Base-by-base conservation (phyloP, 2,329 filamentous ascomycete species). In the Xylaria sp. region DNA sequence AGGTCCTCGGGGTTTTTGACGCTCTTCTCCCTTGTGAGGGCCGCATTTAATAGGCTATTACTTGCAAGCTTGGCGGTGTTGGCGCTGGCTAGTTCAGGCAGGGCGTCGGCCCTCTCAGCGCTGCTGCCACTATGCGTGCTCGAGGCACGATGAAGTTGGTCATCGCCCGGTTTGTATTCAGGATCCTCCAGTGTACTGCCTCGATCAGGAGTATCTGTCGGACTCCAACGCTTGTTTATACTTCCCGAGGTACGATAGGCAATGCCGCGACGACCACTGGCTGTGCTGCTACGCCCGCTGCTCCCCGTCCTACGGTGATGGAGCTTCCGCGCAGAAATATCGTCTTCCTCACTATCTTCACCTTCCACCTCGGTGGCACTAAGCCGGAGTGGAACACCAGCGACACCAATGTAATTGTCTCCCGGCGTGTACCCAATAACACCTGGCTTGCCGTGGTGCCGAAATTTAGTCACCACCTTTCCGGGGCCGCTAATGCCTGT, bases 291-390 rank as follows among this genome's bases (percentile, higher is more conserved):
- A 71, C 91, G 86, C 23, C 91, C 91, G 74, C 91, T 94, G 78
- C 91, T 94, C 53, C 91, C 90, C 25, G 89, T 91, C 71, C 92
- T 85, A 70, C 89, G 88, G 80, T 94, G 91, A 71, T 89, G 84
- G 80, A 85, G 75, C 67, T 83, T 85, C 72, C 82, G 80, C 73
- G 78, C 77, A 59, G 80, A 77, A 39, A 81, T 71, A 48, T 91
- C 90, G 57, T 93, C 92, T 52, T 93, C 91, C 60, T 93, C 92
- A 77, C 90, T 93, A 74, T 94, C 93, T 72, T 91, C 94, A 72
- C 93, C 93, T 75, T 97, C 94, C 15, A 98, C 93, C 80, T 99
- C 96, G 59, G 93, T 97, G n/a, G 96, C 95, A 78, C 93, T 97
- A 70, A 99, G 85, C 50, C 96, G 90, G 80, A 97, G 89, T 2